Percentiles rank a stretch among this genome's conserved stretches.
Evolutionary conservation across 306 rosid genomes (phyloP).

Genomic region (Pterocarpus santalinus): DNA sequence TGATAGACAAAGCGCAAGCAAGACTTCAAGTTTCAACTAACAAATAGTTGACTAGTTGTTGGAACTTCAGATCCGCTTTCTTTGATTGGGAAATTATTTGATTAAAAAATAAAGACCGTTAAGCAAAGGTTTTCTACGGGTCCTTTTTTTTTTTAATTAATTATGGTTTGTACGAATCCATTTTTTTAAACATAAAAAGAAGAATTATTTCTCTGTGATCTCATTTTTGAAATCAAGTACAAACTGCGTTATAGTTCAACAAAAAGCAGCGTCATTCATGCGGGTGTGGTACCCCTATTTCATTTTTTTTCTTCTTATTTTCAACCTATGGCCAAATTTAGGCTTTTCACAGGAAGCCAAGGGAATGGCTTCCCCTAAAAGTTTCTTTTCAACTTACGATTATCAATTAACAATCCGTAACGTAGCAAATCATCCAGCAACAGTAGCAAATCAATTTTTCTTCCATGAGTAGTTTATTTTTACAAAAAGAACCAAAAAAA

Average conservation of each 20-base stretch:
- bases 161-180: neutral
- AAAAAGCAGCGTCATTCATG: neutral
- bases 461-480: too few relatives aligned
- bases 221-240: neutral
- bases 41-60: neutral
- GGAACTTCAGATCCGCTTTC: neutral
- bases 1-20: neutral
- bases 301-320: too few relatives aligned
- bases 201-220: neutral
- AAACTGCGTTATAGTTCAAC: neutral
- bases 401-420: too few relatives aligned
- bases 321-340: too few relatives aligned
- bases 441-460: too few relatives aligned
- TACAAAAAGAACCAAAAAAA: too few relatives aligned
- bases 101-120: neutral
- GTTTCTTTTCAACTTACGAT: too few relatives aligned
- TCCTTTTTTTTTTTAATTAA: neutral
- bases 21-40: neutral
- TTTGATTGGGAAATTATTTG: neutral
- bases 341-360: too few relatives aligned
- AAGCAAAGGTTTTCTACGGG: neutral
- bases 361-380: too few relatives aligned
- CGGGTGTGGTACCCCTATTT: too few relatives aligned
- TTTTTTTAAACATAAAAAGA: neutral
- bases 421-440: too few relatives aligned